A percentile compares a stretch with the other conserved stretches of the same genome.
Evolutionary conservation across 2,329 filamentous ascomycete genomes (phyloP).

Genomic region (Helotiales sp.): DNA sequence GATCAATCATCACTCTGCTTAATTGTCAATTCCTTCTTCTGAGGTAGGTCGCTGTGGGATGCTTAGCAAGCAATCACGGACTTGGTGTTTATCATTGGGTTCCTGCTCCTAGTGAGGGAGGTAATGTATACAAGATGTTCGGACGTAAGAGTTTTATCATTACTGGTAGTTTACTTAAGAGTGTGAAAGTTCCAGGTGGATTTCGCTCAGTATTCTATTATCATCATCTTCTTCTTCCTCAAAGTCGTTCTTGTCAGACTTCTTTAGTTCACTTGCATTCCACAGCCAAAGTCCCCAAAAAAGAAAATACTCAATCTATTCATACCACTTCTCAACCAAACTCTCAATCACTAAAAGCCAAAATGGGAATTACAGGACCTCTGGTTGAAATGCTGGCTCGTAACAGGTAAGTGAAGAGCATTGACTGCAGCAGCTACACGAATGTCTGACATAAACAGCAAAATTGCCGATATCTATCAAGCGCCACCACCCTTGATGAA

Average conservation of each 20-base stretch:
- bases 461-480: constrained; percentile 26
- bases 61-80: constrained; percentile 9
- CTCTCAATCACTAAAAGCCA: constrained; percentile 1
- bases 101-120: not conserved
- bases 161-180: constrained; percentile 5
- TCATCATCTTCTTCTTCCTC: constrained; percentile 1
- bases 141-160: not conserved
- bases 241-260: not conserved
- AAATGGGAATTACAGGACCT: constrained; percentile 30
- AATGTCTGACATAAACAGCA: constrained; percentile 17
- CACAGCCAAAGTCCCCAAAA: not conserved
- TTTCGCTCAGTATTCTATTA: constrained; percentile 5
- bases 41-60: not conserved
- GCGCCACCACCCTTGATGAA: constrained; percentile 27
- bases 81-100: not conserved
- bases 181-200: not conserved
- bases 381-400: constrained; percentile 32
- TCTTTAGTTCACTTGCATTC: not conserved
- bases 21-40: not conserved
- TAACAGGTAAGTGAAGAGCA: constrained; percentile 26
- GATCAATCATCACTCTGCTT: constrained; percentile 6
- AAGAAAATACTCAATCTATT: not conserved
- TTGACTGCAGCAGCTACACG: not conserved
- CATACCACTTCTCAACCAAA: not conserved
- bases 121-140: not conserved